Conservation (phyloP, 192 early-diverging fungal species). For the Phlyctochytrium arcticum region DNA sequence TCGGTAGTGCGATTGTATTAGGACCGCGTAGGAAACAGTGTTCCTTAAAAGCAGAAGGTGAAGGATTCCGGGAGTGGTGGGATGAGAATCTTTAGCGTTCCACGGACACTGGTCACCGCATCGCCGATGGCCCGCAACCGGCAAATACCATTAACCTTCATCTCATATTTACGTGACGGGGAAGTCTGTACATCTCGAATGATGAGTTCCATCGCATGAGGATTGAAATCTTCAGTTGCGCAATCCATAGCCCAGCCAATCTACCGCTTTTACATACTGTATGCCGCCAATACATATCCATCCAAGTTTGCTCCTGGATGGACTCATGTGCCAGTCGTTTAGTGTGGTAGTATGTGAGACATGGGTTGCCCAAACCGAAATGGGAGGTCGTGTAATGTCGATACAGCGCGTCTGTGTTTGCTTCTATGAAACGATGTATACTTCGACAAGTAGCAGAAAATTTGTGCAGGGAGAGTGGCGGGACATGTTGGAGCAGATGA, state of each 20-base stretch:
- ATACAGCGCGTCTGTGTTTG: constrained; percentile 8
- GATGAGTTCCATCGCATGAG: constrained; percentile 22
- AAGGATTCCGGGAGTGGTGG: background rate
- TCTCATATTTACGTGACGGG: background rate
- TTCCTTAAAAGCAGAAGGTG: background rate
- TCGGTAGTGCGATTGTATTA: constrained; percentile 18
- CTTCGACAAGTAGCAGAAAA: background rate
- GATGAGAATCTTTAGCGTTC: background rate
- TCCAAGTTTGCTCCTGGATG: constrained; percentile 16
- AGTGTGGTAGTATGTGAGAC: constrained; percentile 6
- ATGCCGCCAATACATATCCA: constrained; percentile 23
- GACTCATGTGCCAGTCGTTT: background rate
- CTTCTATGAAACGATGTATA: constrained; percentile 1
- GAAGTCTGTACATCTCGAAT: background rate
- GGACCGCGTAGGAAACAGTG: background rate
- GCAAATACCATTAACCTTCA: constrained; percentile 11
- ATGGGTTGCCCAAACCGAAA: background rate
- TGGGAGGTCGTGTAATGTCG: constrained; percentile 1
- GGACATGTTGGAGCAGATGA: constrained; percentile 2
- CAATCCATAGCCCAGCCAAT: constrained; percentile 17
- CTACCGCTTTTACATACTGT: constrained; percentile 8
- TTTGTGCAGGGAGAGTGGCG: constrained; percentile 9
- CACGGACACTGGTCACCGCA: constrained; percentile 16
- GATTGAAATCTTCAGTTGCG: background rate
- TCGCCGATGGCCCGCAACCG: constrained; percentile 16